phyloP scores from a whole-genome alignment of 2,329 filamentous ascomycete genomes.

The Boeremia exigua region DNA sequence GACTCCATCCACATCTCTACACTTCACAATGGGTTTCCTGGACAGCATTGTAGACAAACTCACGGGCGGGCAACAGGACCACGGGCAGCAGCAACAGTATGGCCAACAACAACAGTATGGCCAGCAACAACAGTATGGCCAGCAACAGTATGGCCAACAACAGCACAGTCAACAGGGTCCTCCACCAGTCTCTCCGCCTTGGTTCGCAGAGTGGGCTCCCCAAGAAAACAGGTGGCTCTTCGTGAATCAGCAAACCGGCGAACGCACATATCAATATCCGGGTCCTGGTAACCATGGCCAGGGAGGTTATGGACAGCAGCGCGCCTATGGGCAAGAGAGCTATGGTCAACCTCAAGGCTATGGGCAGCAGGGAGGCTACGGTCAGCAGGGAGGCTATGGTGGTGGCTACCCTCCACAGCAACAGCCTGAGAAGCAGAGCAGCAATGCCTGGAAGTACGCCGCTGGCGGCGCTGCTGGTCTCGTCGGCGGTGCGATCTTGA shows the following conservation, averaged over 20 bases:
- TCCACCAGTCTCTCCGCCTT: constrained; percentile 36
- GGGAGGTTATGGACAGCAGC: constrained; percentile 21
- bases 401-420: constrained; percentile 13
- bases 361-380: constrained; percentile 8
- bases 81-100: constrained; percentile 1
- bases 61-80: constrained; percentile 14
- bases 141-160: constrained; percentile 7
- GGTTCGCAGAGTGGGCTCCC: constrained; percentile 32
- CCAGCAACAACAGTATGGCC: background rate
- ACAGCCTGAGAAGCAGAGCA: constrained; percentile 25
- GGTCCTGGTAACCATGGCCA: constrained; percentile 11
- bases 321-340: constrained; percentile 4
- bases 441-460: constrained; percentile 37
- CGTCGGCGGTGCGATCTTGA: constrained; percentile 32
- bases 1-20: background rate
- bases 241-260: constrained; percentile 33
- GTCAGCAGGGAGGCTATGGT: constrained; percentile 22
- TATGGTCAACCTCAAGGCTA: constrained; percentile 21
- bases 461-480: constrained; percentile 33
- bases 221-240: constrained; percentile 35
- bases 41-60: constrained; percentile 27
- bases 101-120: constrained; percentile 17
- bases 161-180: constrained; percentile 18
- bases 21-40: constrained; percentile 29
- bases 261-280: constrained; percentile 33